Base-by-base conservation (phyloP, 2,329 filamentous ascomycete species). In the Calycina herbarum region DNA sequence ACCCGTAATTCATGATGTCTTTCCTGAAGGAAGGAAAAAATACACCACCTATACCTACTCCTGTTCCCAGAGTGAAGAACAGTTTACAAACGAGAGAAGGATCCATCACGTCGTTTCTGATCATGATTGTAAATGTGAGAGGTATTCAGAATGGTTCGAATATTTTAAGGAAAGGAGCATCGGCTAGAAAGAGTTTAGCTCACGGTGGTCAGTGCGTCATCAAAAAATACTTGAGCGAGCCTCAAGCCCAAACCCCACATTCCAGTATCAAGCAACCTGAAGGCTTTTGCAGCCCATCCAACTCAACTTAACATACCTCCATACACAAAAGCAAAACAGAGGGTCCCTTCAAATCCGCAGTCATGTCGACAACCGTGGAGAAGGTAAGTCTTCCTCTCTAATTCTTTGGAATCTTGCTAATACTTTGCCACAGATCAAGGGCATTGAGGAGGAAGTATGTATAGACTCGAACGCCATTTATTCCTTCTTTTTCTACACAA, bases 321-420 rank as follows among this genome's bases (percentile, higher is more conserved):
- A 24, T 17, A 5, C 40, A 51, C 33, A 15, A 15, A 24, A 29
- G 13, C 24, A 29, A 40, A 15, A 2, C 10, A 40, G 20, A 38
- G 33, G n/a, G 29, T 3, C 45, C 15, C 27, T 29, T 31, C 24
- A 13, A 38, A 66, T 59, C 62, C 54, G 69, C 70, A 73, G 91
- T 79, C 76, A 98, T 98, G 95, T 85, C 94, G 85, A 98, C 94
- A 68, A 98, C 94, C 54, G 93, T 97, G 78, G 94, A 98, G 76
- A 98, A 98, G 90, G 93, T 92, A 77, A 72, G 85, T 75, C 5
- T 4, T 20, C 17, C 8, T 29, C 13, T 20, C 11, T 8, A 24
- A 60, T 8, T 54, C 54, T n/a, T 2, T 27, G 58, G 13, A 29
- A 42, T n/a, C 68, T 24, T 51, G 63, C 73, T 73, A 69, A 70